Base-by-base conservation (phyloP, 805 yeast genomes). In the Ogataea allantospora region DNA sequence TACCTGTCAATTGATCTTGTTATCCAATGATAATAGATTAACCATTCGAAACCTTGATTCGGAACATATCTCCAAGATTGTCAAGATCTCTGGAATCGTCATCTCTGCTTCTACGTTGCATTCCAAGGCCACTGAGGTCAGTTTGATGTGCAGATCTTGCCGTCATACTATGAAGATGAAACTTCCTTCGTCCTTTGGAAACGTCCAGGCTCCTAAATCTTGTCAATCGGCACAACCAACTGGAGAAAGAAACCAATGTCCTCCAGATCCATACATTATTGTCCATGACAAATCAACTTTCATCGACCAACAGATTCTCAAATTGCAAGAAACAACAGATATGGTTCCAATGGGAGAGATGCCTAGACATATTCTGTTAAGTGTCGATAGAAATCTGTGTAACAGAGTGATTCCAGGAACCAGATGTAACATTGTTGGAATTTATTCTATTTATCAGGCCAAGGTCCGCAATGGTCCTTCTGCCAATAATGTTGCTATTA, bases 271-370 rank as follows among this genome's bases (percentile, higher is more conserved):
- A 2, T 93, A 88, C 54, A 76, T 86, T 24, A 85, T 93, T 43
- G 88, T 87, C 20, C 99, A 93, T 63, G 98, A 93, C 59, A 85
- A 87, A 56, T 88, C 96, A 2, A 69, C 77, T n/a, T 93, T 89
- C 61, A 82, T 93, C 37, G 98, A 93, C 64, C 98, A 95, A 60
- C 99, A 93, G 64, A 80, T 83, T 20, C 72, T 93, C 54, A 93
- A 93, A 61, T 71, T 93, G 40, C 99, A 93, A 62, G 99, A 93
- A 60, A 73, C 93, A n/a, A 97, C 98, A 9, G 99, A 93, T 60
- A 86, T 86, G 82, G 97, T 93, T 2, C 99, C 99, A 1, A 95
- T 93, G 19, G 99, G 99, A 50, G 99, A 93, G 66, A 83, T 93
- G 88, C 99, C 99, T 7, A 78, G 99, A 51, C 95, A 93, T 55